phyloP scores from a whole-genome alignment of 2,329 filamentous ascomycete species.

The Xylariaceae sp. region DNA sequence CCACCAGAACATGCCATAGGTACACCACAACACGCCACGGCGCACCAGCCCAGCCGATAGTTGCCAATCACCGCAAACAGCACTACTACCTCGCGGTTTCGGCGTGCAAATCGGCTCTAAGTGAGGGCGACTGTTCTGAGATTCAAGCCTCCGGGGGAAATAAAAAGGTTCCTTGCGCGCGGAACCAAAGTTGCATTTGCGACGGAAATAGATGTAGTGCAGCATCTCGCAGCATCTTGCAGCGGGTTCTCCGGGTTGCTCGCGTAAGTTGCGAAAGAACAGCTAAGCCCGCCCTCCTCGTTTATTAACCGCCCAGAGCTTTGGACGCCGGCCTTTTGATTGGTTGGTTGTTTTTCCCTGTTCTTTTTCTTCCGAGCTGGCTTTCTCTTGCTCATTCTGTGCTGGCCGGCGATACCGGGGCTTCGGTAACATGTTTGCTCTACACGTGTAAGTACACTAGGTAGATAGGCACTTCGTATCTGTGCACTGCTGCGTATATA shows the following conservation, averaged over 20 bases:
- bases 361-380: not conserved
- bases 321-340: slow-evolving; percentile 7
- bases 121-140: not conserved
- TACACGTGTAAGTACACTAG: not conserved
- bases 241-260: slow-evolving; percentile 16
- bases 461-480: too few species aligned
- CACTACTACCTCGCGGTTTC: not conserved
- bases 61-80: not conserved
- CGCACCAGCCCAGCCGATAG: not conserved
- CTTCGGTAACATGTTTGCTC: not conserved
- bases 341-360: not conserved
- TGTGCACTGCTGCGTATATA: too few species aligned
- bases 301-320: slow-evolving; percentile 12
- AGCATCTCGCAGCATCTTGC: slow-evolving; percentile 12
- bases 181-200: not conserved
- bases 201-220: not conserved
- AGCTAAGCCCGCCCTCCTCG: slow-evolving; percentile 4
- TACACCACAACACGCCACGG: not conserved
- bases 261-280: slow-evolving; percentile 2
- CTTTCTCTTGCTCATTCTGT: not conserved
- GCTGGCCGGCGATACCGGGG: slow-evolving; percentile 13
- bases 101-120: not conserved
- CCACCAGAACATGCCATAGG: not conserved
- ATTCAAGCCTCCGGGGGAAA: not conserved
- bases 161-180: not conserved